These are phyloP conservation scores for Styphnolobium japonicum DNA, from an alignment of 306 rosid species.

Conservation along the genomic window DNA sequence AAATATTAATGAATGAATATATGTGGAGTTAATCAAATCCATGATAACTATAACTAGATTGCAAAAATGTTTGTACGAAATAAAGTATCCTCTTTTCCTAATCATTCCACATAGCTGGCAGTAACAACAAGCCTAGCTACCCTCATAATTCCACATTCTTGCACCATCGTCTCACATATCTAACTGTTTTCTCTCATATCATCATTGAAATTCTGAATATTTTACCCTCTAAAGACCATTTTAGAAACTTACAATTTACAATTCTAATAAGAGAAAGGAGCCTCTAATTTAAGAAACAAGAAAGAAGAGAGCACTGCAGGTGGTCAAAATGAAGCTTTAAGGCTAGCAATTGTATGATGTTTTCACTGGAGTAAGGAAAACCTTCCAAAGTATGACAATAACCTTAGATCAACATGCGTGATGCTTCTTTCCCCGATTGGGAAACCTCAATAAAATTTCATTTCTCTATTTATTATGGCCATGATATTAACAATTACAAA, in stretches of 20 bases:
- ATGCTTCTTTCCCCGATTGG: not conserved
- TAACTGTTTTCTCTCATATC: not conserved
- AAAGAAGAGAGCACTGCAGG: not conserved
- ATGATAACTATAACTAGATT: too few relatives aligned
- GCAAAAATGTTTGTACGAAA: too few relatives aligned
- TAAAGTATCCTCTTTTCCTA: too few relatives aligned
- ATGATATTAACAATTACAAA: not conserved
- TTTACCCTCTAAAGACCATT: not conserved
- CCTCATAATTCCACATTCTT: not conserved
- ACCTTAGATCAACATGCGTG: not conserved
- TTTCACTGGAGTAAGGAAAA: not conserved
- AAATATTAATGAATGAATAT: too few relatives aligned
- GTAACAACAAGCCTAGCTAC: too few relatives aligned
- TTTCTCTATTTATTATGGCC: not conserved
- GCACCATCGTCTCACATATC: not conserved
- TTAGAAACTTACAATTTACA: not conserved
- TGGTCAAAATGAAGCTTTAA: not conserved
- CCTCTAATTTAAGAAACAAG: too few relatives aligned
- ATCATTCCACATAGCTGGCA: too few relatives aligned
- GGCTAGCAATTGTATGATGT: not conserved
- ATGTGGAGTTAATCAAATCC: too few relatives aligned
- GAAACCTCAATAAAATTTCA: not conserved
- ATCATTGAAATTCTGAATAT: not conserved
- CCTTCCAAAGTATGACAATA: not conserved
- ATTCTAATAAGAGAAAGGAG: too few relatives aligned